These are phyloP conservation scores for Graphilbum ipis-grandicollis DNA, from an alignment of 2,329 filamentous ascomycete species.

Conservation along the genomic window DNA sequence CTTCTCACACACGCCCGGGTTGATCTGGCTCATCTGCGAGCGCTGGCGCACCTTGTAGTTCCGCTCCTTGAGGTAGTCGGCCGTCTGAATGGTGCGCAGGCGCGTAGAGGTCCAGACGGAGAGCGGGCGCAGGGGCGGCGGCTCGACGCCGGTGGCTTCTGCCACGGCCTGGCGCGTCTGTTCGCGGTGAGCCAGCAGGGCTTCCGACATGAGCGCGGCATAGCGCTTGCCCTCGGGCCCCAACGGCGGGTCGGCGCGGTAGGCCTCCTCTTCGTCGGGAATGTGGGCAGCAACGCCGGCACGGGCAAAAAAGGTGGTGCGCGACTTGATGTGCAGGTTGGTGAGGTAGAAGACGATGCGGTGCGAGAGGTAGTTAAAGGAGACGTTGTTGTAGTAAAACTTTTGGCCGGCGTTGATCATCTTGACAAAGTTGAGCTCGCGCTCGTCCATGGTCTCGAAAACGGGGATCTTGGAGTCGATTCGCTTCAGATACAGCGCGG, in stretches of 20 bases:
- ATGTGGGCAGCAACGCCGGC: slow-evolving; percentile 75
- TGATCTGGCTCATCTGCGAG: slow-evolving; percentile 93
- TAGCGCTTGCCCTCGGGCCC: slow-evolving; percentile 69
- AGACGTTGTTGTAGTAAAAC: slow-evolving; percentile 91
- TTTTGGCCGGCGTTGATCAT: slow-evolving; percentile 96
- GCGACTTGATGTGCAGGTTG: slow-evolving; percentile 90
- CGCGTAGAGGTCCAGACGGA: slow-evolving; percentile 93
- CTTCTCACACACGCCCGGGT: slow-evolving; percentile 90
- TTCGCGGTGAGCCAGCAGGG: slow-evolving; percentile 66
- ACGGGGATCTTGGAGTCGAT: slow-evolving; percentile 88
- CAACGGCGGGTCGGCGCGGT: slow-evolving; percentile 76
- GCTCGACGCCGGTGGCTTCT: slow-evolving; percentile 47
- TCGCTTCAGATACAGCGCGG: slow-evolving; percentile 74
- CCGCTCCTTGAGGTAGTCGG: slow-evolving; percentile 57
- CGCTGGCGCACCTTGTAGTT: slow-evolving; percentile 81
- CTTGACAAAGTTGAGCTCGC: slow-evolving; percentile 91
- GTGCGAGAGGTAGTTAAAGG: slow-evolving; percentile 90
- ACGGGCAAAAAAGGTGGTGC: slow-evolving; percentile 83
- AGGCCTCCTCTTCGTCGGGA: slow-evolving; percentile 75
- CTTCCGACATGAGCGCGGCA: slow-evolving; percentile 70
- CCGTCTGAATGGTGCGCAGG: slow-evolving; percentile 77
- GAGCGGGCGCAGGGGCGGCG: slow-evolving; percentile 41
- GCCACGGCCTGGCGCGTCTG: slow-evolving; percentile 57
- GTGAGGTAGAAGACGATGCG: slow-evolving; percentile 97
- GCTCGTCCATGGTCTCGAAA: slow-evolving; percentile 92